Evolutionary conservation across 345 rosid species (phyloP), one percentile per base, ranked within the genome.

Genomic region (Populus ilicifolia): DNA sequence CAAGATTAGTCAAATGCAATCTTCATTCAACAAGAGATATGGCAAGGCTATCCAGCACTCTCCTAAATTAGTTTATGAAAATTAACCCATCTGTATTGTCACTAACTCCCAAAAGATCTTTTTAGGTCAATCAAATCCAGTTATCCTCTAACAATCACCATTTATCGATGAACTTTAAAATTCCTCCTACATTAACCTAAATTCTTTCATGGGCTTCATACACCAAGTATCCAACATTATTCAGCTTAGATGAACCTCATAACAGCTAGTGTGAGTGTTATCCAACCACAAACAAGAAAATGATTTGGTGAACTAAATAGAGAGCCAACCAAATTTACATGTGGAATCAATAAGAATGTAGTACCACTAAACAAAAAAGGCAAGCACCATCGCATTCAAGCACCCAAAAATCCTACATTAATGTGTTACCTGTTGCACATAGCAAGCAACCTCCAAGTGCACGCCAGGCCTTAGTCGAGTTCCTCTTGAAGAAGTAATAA

Each of bases 361-460:
- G 27, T 1, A 61, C 48, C 62, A 78, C 25, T 17, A 30, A 46
- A 59, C 16, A 67, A 78, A 67, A 3, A 36, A 12, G 72, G 66
- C 63, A 52, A 67, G 63, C 41, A 61, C 17, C 72, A 72, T 21
- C 41, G n/a, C 63, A 71, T 71, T 21, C 59, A 4, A 67, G 39
- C 5, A 74, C 8, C 3, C n/a, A 30, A 38, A 46, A 75, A 41
- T 83, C 70, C 67, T 41, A 69, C 18, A 75, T 30, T 78, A 59
- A 65, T 61, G 43, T 61, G 52, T 67, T 88, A 96, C 98, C 98
- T 87, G 99, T 94, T 80, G 94, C 99, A 82, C 98, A 92, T 66
- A 96, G 96, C 84, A 96, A 88, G 90, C 99, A 96, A 78, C 99
- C 98, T 70, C 99, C 99, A 52, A 96, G 98, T 6, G 99, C 90